Evolutionary conservation across 495 filamentous ascomycete species (phyloP), one percentile per base, ranked within the genome.

Genomic region (Penicillium macrosclerotiorum): DNA sequence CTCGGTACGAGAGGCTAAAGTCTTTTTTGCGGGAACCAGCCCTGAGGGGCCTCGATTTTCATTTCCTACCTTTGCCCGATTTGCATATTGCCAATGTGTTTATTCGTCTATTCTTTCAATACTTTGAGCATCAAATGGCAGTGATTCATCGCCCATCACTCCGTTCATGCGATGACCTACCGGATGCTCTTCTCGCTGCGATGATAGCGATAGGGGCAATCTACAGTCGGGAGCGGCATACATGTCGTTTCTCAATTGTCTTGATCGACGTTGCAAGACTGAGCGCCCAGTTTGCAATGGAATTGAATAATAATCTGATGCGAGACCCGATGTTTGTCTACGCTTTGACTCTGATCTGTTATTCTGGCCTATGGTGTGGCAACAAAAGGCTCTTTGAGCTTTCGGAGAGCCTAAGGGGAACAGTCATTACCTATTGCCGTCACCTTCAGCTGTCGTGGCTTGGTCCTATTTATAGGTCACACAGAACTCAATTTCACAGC

Each of bases 341-440:
- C 13, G 44, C 44, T 2, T 8, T 47, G 18, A 25, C 35, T 11
- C 17, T 47, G 1, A 19, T 47, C 12, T 47, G 35, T 27, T 47
- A 47, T 17, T 34, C 44, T 7, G 44, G 44, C 25, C 12, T 47
- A 9, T 47, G 44, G 44, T 47, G 44, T 23, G 44, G 44, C 18
- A 47, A 47, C 19, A 47, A 47, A 13, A 34, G 44, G 25, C 26
- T 47, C 5, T 47, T 47, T 26, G 44, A 47, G 18, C 35, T 47
- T 4, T 47, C 34, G 1, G 44, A 47, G 8, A 39, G 34, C 18
- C 25, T 32, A 3, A 14, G 44, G 3, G 44, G 34, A 14, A 17
- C 44, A 12, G 44, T 47, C 1, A 25, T 47, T 8, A 39, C 26
- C 4, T 47, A 47, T 14, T 47, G 25, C 8, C 44, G 44, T 6